Conservation (phyloP, 192 early-diverging fungal genomes). For the Irineochytrium annulatum region DNA sequence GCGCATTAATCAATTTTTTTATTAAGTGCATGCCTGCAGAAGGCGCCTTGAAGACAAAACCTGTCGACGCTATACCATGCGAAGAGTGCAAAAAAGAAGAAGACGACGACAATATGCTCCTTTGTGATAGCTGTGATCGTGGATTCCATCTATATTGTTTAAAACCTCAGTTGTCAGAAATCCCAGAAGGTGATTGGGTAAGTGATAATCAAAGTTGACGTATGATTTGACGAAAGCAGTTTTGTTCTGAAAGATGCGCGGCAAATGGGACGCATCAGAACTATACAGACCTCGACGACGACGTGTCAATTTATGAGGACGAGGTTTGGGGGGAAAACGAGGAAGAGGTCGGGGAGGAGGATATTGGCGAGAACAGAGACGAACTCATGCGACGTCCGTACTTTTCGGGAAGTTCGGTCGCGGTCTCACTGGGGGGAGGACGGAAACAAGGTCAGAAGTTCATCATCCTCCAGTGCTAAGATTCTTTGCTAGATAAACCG, state of each 20-base stretch:
- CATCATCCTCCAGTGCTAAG: too few species aligned
- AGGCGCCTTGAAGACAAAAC: too few species aligned
- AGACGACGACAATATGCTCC: constrained; percentile 42
- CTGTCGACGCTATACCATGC: constrained; percentile 30
- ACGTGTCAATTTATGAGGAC: constrained; percentile 16
- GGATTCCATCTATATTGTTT: constrained; percentile 48
- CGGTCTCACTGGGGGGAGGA: too few species aligned
- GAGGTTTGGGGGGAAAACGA: background rate
- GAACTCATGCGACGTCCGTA: too few species aligned
- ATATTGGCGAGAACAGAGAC: constrained; percentile 4
- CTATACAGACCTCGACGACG: too few species aligned
- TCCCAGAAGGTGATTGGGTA: constrained; percentile 59
- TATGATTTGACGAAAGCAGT: background rate
- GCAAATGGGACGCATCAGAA: constrained; percentile 21
- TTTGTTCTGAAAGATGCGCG: constrained; percentile 16
- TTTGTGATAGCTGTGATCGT: constrained; percentile 52
- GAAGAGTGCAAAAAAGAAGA: constrained; percentile 40
- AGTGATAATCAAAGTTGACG: constrained; percentile 18
- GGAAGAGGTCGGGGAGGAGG: constrained; percentile 1
- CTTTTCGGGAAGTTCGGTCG: too few species aligned
- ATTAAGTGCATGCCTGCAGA: too few species aligned
- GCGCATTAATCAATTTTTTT: too few species aligned
- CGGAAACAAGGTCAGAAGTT: too few species aligned
- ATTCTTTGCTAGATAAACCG: too few species aligned
- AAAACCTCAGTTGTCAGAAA: constrained; percentile 29